A percentile compares a stretch with the other conserved stretches of the same genome.
Evolutionary conservation across 352 stramenopile genomes (phyloP).

Genomic region (Phytophthora ohioensis): DNA sequence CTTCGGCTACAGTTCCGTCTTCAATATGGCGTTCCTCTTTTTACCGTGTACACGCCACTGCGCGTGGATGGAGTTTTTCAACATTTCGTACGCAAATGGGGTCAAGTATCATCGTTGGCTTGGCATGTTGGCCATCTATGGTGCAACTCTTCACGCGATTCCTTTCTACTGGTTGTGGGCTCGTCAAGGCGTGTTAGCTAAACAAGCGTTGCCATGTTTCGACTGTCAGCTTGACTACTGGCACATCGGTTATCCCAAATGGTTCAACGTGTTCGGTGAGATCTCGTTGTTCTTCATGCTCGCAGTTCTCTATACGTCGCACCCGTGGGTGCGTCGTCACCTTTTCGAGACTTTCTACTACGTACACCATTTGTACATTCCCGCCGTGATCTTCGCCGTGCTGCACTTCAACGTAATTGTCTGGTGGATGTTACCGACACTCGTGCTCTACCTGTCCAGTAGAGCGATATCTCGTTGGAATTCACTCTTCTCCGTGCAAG

Average conservation of each 20-base stretch:
- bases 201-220: constrained; percentile 59
- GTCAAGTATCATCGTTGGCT: constrained; percentile 77
- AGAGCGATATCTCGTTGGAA: constrained; percentile 58
- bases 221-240: constrained; percentile 57
- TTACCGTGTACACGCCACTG: constrained; percentile 65
- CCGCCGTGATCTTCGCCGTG: constrained; percentile 54
- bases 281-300: constrained; percentile 61
- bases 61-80: constrained; percentile 73
- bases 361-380: constrained; percentile 64
- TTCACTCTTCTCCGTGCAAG: constrained; percentile 41
- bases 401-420: constrained; percentile 62
- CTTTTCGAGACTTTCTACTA: constrained; percentile 72
- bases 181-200: constrained; percentile 40
- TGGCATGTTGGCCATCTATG: constrained; percentile 50
- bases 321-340: constrained; percentile 57
- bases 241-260: constrained; percentile 50
- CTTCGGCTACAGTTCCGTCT: constrained; percentile 63
- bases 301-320: constrained; percentile 45
- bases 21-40: constrained; percentile 74
- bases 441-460: constrained; percentile 63
- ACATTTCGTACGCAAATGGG: constrained; percentile 68
- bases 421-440: constrained; percentile 59
- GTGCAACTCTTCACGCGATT: constrained; percentile 45
- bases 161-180: constrained; percentile 62
- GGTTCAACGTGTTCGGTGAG: constrained; percentile 75